phyloP scores from a whole-genome alignment of 2,329 filamentous ascomycete genomes.

The Fusarium metavorans region DNA sequence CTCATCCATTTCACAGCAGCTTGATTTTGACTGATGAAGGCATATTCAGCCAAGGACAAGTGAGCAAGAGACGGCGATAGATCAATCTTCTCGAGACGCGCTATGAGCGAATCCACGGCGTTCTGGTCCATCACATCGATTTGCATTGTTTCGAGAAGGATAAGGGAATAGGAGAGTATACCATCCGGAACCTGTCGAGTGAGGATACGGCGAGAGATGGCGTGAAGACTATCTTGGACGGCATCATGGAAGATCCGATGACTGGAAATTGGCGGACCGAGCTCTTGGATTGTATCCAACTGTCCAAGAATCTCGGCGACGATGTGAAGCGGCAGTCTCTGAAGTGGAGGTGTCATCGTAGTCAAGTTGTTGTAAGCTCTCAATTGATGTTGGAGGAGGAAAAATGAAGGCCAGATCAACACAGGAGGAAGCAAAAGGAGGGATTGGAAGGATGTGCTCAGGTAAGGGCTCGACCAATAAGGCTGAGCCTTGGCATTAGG shows the following conservation, averaged over 20 bases:
- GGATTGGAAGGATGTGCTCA: background rate
- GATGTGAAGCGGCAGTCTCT: background rate
- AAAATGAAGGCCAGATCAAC: background rate
- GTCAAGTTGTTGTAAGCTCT: background rate
- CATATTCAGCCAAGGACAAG: background rate
- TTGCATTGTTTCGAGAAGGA: background rate
- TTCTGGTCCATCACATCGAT: background rate
- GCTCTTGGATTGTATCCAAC: background rate
- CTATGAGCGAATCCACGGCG: background rate
- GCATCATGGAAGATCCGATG: background rate
- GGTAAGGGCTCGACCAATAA: background rate
- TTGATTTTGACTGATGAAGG: background rate
- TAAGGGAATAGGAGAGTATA: background rate
- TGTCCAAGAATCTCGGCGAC: background rate
- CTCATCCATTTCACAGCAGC: background rate
- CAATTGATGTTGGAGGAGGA: background rate
- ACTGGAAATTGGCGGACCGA: background rate
- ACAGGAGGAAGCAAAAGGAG: background rate
- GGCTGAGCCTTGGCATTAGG: background rate
- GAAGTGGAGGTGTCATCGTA: background rate
- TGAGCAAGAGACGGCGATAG: background rate
- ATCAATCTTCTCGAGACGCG: background rate
- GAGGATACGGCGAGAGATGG: background rate
- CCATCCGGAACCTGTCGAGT: background rate
- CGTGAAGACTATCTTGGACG: background rate